Evolutionary conservation across 2,329 filamentous ascomycete genomes (phyloP).

Genomic region (Aureobasidium sp.): DNA sequence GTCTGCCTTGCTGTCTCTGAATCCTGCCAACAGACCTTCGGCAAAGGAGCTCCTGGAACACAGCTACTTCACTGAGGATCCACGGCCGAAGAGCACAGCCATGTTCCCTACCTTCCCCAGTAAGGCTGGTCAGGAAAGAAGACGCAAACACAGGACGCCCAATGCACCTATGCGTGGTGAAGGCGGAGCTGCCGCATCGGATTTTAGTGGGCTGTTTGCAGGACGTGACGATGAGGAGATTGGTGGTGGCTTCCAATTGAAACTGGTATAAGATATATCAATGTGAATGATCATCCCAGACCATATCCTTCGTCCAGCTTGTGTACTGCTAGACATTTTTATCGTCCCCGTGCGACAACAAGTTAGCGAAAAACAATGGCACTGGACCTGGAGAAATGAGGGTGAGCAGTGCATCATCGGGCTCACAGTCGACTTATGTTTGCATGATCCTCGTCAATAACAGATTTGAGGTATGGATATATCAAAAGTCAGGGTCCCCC

Average conservation of each 20-base stretch:
- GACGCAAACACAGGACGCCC: slow-evolving; percentile 65
- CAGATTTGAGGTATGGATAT: neutral
- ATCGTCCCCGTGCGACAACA: no score
- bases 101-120: slow-evolving; percentile 97
- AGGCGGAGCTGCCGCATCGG: slow-evolving; percentile 45
- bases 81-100: slow-evolving; percentile 78
- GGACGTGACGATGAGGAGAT: slow-evolving; percentile 41
- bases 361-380: no score
- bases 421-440: no score
- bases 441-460: no score
- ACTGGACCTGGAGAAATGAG: no score
- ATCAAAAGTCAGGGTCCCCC: slow-evolving; percentile 8
- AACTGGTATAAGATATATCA: slow-evolving; percentile 22
- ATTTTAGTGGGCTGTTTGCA: slow-evolving; percentile 46
- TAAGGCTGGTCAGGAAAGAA: slow-evolving; percentile 84
- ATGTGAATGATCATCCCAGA: neutral
- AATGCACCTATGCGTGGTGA: slow-evolving; percentile 76
- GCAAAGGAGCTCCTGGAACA: slow-evolving; percentile 70
- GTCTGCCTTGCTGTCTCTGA: slow-evolving; percentile 61
- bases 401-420: no score
- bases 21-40: slow-evolving; percentile 64
- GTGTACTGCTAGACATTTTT: no score
- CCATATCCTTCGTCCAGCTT: no score
- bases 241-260: slow-evolving; percentile 41
- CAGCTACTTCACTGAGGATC: slow-evolving; percentile 81